These are phyloP conservation scores for Entoloma clypeatum DNA, from an alignment of 1,284 basidiomycete species.

Conservation along the genomic window DNA sequence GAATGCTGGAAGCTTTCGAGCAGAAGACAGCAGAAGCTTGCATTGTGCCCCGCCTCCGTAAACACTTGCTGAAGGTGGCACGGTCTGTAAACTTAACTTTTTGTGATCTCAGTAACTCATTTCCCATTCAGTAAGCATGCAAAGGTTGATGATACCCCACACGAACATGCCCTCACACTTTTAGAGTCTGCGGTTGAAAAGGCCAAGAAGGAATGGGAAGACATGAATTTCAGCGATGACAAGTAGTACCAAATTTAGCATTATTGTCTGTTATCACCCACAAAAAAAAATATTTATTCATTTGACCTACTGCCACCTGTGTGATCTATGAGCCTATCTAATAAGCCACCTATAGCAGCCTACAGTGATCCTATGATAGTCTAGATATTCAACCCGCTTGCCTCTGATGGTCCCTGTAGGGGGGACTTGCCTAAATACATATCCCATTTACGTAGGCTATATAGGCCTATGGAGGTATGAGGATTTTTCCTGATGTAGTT, in stretches of 20 bases:
- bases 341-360: not conserved
- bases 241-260: too few species aligned
- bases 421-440: too few species aligned
- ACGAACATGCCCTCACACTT: not conserved
- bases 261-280: too few species aligned
- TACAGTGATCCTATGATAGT: too few species aligned
- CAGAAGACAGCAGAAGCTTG: conserved; percentile 8
- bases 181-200: conserved; percentile 7
- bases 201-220: conserved; percentile 10
- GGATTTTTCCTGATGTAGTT: too few species aligned
- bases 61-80: conserved; percentile 12
- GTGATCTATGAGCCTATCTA: not conserved
- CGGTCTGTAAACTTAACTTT: conserved; percentile 6
- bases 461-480: too few species aligned
- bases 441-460: too few species aligned
- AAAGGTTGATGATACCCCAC: conserved; percentile 1
- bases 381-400: too few species aligned
- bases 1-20: conserved; percentile 8
- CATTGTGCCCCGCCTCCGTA: conserved; percentile 11
- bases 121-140: conserved; percentile 8
- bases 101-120: not conserved
- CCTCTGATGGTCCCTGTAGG: too few species aligned
- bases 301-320: too few species aligned
- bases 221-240: not conserved
- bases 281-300: too few species aligned